Conservation (phyloP, 78 protist species). For the slime mould (Dictyostelium discoideum) region DNA sequence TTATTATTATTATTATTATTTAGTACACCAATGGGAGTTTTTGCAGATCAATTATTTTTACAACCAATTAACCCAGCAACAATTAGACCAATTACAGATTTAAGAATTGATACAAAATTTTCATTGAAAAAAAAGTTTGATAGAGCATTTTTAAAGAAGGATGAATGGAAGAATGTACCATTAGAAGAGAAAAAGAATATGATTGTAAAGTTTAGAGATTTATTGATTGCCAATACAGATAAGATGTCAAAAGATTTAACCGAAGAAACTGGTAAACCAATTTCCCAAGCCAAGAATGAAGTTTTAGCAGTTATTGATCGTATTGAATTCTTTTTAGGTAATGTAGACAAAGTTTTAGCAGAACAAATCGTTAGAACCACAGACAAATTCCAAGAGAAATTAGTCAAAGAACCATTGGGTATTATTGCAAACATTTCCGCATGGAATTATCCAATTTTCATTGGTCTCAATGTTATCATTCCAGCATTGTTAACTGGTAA, state of each 20-base stretch:
- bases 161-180: conserved; percentile 32
- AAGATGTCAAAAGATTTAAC: conserved; percentile 50
- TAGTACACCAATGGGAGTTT: conserved; percentile 38
- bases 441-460: conserved; percentile 82
- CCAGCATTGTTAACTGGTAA: conserved; percentile 82
- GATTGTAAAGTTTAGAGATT: conserved; percentile 69
- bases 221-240: conserved; percentile 28
- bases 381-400: conserved; percentile 64
- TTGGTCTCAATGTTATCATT: conserved; percentile 70
- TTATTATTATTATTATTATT: background rate
- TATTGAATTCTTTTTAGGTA: conserved; percentile 72
- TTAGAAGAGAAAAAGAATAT: conserved; percentile 24
- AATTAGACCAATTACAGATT: conserved; percentile 45
- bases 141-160: conserved; percentile 41
- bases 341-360: background rate
- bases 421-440: conserved; percentile 80
- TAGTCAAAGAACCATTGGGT: conserved; percentile 76
- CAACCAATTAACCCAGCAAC: conserved; percentile 80
- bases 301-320: conserved; percentile 72
- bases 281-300: conserved; percentile 62
- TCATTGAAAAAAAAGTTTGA: conserved; percentile 48
- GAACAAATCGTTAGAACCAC: conserved; percentile 66
- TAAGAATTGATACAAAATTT: conserved; percentile 55
- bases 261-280: conserved; percentile 80
- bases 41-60: conserved; percentile 73